phyloP scores from a whole-genome alignment of 441 rosid genomes.

The Rhodomyrtus psidioides region DNA sequence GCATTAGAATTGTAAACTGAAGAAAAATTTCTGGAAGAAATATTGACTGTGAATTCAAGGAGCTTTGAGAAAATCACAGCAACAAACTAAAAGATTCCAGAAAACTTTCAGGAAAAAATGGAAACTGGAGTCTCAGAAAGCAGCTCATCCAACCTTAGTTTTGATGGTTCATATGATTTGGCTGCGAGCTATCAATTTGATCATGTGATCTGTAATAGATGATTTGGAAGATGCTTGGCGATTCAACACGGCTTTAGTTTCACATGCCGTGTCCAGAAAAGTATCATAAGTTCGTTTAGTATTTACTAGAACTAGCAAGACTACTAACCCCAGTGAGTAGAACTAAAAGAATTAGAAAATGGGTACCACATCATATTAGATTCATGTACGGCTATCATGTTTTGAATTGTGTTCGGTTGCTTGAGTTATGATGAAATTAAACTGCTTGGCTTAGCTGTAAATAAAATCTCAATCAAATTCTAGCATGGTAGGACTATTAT shows the following conservation, averaged over 20 bases:
- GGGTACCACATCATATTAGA: not conserved
- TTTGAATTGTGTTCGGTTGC: not conserved
- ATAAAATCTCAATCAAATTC: not conserved
- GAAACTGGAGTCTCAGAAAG: not conserved
- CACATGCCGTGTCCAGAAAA: not conserved
- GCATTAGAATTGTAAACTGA: not conserved
- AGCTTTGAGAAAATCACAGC: not conserved
- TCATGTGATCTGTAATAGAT: not conserved
- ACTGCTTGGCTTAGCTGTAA: not conserved
- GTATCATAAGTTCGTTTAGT: not conserved
- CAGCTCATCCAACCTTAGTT: not conserved
- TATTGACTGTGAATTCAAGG: not conserved
- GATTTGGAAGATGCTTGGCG: not conserved
- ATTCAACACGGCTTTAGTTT: not conserved
- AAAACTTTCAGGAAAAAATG: not conserved
- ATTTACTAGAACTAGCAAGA: not conserved
- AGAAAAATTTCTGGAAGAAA: not conserved
- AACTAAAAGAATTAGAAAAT: not conserved
- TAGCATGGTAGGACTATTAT: not conserved
- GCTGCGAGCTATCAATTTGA: not conserved
- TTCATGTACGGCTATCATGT: not conserved
- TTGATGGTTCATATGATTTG: not conserved
- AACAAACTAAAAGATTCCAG: not conserved
- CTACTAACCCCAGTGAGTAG: not conserved
- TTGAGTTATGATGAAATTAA: not conserved